Evolutionary conservation across 2,329 filamentous ascomycete genomes (phyloP).

Genomic region (Alternaria sp.): DNA sequence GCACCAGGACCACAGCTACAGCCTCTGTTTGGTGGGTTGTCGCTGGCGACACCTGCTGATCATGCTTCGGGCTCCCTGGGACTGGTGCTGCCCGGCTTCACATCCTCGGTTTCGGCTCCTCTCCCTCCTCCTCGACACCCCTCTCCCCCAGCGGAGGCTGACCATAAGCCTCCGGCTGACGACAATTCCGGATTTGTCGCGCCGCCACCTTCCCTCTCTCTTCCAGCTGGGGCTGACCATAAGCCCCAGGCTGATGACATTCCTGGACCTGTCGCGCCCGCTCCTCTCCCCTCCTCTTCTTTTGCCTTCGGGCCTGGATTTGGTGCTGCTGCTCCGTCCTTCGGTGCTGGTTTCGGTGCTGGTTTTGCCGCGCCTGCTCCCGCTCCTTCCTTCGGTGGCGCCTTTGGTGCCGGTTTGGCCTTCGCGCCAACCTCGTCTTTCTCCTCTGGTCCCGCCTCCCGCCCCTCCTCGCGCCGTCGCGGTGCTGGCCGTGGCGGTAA

Average conservation of each 20-base stretch:
- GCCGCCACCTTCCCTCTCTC: neutral
- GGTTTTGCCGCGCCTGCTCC: neutral
- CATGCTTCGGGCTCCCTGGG: neutral
- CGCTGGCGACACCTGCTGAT: neutral
- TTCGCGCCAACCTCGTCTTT: neutral
- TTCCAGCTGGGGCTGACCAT: slow-evolving; percentile 2
- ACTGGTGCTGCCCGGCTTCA: slow-evolving; percentile 2
- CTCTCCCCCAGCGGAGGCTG: neutral
- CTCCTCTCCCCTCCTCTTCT: neutral
- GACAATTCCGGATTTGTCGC: neutral
- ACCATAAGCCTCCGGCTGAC: neutral
- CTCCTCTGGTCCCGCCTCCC: neutral
- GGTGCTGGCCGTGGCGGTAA: neutral
- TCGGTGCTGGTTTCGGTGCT: neutral
- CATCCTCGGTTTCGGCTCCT: neutral
- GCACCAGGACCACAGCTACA: neutral
- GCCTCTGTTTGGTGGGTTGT: neutral
- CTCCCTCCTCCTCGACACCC: neutral
- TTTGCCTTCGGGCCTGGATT: neutral
- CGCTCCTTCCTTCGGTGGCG: neutral
- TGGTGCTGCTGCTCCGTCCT: neutral
- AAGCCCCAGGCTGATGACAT: neutral
- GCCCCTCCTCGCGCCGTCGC: neutral
- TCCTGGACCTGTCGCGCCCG: neutral
- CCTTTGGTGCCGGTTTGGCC: neutral